Evolutionary conservation across 139 green algal species (phyloP), one percentile per base, ranked within the genome.

Genomic region (Tetratostichococcus sp.): DNA sequence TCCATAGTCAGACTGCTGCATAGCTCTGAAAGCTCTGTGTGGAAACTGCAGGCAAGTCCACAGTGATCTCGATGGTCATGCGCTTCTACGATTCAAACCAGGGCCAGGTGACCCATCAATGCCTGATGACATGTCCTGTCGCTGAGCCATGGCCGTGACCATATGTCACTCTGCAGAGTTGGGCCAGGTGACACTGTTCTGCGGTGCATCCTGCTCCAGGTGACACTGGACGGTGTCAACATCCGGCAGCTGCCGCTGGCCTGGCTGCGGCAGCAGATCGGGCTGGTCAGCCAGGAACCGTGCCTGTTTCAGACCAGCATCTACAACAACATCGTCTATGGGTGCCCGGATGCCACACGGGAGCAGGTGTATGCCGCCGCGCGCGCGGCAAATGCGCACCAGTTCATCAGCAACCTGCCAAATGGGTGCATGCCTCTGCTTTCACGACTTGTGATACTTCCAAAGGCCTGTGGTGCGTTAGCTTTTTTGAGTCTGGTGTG

Each of bases 81-180:
- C 87, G 94, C 32, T 97, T 97, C 79, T 98, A 98, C 71, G 92
- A 98, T 80, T 89, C 90, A 3, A 19, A 77, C 34, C 30, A 25
- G 0, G 88, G 74, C 57, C 67, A 65, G 76, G 85, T 79, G 31
- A 76, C 17, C 14, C 50, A n/a, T 62, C 14, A 8, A 50, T 50
- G 11, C 8, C 39, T 50, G 39, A 50, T 21, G 39, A 6, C 39
- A 6, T 6, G 39, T 11, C 8, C 39, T 50, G 39, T 50, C 39
- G 8, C 39, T n/a, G n/a, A n/a, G n/a, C n/a, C n/a, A n/a, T n/a
- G n/a, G n/a, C n/a, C n/a, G n/a, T n/a, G n/a, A n/a, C n/a, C n/a
- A n/a, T n/a, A n/a, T n/a, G n/a, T n/a, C n/a, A n/a, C n/a, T n/a
- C n/a, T n/a, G n/a, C n/a, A n/a, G n/a, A n/a, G n/a, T n/a, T n/a